phyloP scores from a whole-genome alignment of 1,284 basidiomycete genomes.

The Melampsora larici-populina region DNA sequence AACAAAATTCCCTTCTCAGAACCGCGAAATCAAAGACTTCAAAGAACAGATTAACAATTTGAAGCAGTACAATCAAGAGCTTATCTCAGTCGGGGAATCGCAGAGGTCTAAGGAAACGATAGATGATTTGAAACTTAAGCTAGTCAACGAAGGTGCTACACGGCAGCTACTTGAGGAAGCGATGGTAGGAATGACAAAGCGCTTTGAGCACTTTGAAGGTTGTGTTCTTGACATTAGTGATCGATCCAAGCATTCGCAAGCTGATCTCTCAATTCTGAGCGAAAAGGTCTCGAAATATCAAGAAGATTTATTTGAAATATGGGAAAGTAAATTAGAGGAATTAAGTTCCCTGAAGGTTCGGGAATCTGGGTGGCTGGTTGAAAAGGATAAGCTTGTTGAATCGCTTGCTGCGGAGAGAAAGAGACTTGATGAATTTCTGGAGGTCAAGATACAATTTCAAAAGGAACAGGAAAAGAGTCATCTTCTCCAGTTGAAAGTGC shows the following conservation, averaged over 20 bases:
- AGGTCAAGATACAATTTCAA: background rate
- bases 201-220: constrained; percentile 12
- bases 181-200: background rate
- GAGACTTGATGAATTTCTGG: background rate
- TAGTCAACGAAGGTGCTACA: constrained; percentile 7
- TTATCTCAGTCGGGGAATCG: constrained; percentile 19
- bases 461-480: background rate
- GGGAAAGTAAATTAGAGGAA: background rate
- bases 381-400: background rate
- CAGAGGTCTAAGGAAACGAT: constrained; percentile 30
- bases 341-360: background rate
- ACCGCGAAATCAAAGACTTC: constrained; percentile 23
- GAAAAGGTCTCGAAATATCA: background rate
- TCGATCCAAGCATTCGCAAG: background rate
- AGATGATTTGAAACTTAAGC: constrained; percentile 1
- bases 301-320: background rate
- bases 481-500: background rate
- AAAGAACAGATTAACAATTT: constrained; percentile 7
- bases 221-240: background rate
- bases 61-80: constrained; percentile 5
- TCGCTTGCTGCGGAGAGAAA: background rate
- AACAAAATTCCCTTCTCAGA: constrained; percentile 9
- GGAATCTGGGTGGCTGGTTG: background rate
- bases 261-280: background rate
- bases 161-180: constrained; percentile 16